These are phyloP conservation scores for Amanita rimosa DNA, from an alignment of 768 basidiomycete genomes.

Conservation along the genomic window DNA sequence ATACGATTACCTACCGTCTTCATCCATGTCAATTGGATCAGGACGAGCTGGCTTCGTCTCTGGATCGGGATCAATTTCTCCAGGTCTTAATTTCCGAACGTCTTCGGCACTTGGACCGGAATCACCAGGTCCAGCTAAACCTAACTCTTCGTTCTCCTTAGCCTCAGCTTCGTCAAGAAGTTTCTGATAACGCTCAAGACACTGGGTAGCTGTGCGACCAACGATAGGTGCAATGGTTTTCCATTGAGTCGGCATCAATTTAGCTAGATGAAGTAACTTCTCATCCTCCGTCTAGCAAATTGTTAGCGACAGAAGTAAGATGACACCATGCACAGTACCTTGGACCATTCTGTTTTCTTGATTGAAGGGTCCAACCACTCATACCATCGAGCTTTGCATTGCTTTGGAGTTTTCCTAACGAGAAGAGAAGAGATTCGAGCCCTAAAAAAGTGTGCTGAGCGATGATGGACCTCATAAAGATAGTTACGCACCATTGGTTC, in stretches of 20 bases:
- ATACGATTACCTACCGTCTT: constrained; percentile 59
- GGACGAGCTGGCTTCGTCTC: constrained; percentile 97
- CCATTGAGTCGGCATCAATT: constrained; percentile 99
- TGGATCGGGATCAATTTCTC: constrained; percentile 98
- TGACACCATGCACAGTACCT: constrained; percentile 37
- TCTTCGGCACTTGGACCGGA: constrained; percentile 87
- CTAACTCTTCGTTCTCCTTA: constrained; percentile 92
- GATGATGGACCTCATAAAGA: background rate
- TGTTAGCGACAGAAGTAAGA: background rate
- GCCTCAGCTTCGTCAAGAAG: constrained; percentile 94
- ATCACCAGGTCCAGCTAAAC: constrained; percentile 80
- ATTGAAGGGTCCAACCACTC: constrained; percentile 99
- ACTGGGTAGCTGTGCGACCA: constrained; percentile 94
- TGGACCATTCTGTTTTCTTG: constrained; percentile 99
- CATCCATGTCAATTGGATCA: constrained; percentile 99
- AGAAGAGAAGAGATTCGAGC: constrained; percentile 96
- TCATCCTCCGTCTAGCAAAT: constrained; percentile 82
- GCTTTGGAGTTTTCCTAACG: constrained; percentile 97
- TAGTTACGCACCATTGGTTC: constrained; percentile 67
- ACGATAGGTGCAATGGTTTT: constrained; percentile 98
- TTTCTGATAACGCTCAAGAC: constrained; percentile 96
- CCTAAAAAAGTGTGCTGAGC: constrained; percentile 30
- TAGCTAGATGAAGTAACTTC: constrained; percentile 93
- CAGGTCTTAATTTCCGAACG: constrained; percentile 77
- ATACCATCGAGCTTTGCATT: constrained; percentile 99